Conservation (phyloP, 1,139 yeast species). For the Barnettozyma hawaiiensis region DNA sequence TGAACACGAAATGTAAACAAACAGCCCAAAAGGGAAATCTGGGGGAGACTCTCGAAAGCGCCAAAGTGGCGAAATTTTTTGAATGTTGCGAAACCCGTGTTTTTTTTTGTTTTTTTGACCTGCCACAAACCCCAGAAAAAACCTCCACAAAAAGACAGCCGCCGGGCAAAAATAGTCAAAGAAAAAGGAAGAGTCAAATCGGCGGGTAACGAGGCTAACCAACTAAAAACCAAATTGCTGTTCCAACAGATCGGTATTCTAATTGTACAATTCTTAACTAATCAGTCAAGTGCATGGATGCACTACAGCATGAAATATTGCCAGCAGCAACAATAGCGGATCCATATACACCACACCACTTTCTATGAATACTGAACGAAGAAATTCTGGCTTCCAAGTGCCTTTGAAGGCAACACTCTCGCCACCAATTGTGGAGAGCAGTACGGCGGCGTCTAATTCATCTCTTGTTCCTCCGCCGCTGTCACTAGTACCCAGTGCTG, state of each 20-base stretch:
- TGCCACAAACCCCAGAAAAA: background rate
- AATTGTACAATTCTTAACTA: too few relatives aligned
- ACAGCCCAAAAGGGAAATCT: slow-evolving; percentile 2
- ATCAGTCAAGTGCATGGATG: too few relatives aligned
- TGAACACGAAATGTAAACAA: slow-evolving; percentile 4
- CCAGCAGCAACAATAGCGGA: background rate
- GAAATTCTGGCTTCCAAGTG: slow-evolving; percentile 9
- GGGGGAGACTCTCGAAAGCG: background rate
- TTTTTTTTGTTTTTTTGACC: background rate
- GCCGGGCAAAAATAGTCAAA: too few relatives aligned
- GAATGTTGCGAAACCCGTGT: background rate
- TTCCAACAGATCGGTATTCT: background rate
- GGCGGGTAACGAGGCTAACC: too few relatives aligned
- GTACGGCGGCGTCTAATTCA: slow-evolving; percentile 2
- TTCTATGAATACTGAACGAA: slow-evolving; percentile 1
- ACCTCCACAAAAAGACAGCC: too few relatives aligned
- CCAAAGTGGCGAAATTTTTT: background rate
- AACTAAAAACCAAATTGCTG: background rate
- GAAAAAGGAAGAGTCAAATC: too few relatives aligned
- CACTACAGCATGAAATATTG: background rate
- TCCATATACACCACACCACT: background rate
- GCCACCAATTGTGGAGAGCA: slow-evolving; percentile 13
- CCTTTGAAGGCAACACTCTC: slow-evolving; percentile 17
- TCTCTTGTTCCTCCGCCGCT: background rate
- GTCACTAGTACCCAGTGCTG: background rate